Conservation (phyloP, 495 filamentous ascomycete genomes). For the Echria macrotheca region DNA sequence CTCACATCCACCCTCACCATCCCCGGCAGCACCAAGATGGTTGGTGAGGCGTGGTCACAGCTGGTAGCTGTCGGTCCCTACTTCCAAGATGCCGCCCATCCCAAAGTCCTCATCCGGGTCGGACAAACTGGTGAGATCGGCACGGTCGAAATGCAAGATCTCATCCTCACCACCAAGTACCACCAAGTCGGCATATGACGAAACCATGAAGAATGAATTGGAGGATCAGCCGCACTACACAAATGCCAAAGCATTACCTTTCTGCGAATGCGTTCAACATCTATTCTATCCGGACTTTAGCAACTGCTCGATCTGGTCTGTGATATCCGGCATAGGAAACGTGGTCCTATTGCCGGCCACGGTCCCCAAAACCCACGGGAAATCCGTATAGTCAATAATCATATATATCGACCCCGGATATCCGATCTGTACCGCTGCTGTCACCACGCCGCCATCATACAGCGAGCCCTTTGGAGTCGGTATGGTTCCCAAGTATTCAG, state of each 20-base stretch:
- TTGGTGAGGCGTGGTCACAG: constrained; percentile 35
- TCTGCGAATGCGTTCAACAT: no score
- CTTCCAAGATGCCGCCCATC: constrained; percentile 49
- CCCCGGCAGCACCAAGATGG: constrained; percentile 41
- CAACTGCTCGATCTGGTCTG: constrained; percentile 19
- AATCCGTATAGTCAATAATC: not conserved
- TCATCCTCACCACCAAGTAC: constrained; percentile 68
- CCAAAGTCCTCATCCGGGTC: constrained; percentile 61
- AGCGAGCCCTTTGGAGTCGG: constrained; percentile 16
- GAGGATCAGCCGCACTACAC: no score
- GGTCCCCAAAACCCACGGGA: constrained; percentile 23
- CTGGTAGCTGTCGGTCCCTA: constrained; percentile 32
- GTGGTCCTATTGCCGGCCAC: constrained; percentile 25
- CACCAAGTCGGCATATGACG: no score
- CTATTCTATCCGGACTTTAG: no score
- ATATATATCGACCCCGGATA: not conserved
- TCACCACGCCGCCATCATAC: constrained; percentile 13
- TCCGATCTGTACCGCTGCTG: constrained; percentile 29
- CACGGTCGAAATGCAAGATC: constrained; percentile 71
- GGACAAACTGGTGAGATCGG: constrained; percentile 69
- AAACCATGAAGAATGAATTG: no score
- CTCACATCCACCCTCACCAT: constrained; percentile 32
- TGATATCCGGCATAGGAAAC: constrained; percentile 28
- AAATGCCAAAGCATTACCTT: no score
- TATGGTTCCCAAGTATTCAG: constrained; percentile 31